A percentile compares a stretch with the other conserved stretches of the same genome.
phyloP scores from a whole-genome alignment of 441 rosid species.

The Corymbia calophylla region DNA sequence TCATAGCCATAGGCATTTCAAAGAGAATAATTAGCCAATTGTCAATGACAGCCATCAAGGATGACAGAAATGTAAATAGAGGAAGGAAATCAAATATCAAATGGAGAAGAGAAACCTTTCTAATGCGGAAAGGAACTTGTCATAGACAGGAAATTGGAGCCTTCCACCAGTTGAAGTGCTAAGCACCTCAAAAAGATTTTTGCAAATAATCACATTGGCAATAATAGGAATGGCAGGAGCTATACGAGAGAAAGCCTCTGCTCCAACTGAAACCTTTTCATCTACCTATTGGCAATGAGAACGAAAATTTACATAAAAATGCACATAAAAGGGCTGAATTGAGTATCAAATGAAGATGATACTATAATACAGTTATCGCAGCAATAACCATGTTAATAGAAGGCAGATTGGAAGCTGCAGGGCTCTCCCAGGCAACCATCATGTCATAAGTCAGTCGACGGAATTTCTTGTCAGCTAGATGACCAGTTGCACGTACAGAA shows the following conservation, averaged over 20 bases:
- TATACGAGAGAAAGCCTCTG: conserved; percentile 80
- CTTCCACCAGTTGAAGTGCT: conserved; percentile 48
- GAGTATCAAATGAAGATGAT: conserved; percentile 22
- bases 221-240: conserved; percentile 88
- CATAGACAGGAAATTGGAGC: conserved; percentile 69
- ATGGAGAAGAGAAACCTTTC: conserved; percentile 48
- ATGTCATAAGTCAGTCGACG: conserved; percentile 75
- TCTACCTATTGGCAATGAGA: conserved; percentile 33
- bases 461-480: conserved; percentile 67
- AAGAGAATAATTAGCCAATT: background rate
- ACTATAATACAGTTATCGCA: background rate
- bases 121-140: conserved; percentile 72
- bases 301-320: background rate
- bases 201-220: conserved; percentile 69
- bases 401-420: conserved; percentile 26
- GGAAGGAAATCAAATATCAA: background rate
- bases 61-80: background rate
- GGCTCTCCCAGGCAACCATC: conserved; percentile 97
- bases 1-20: background rate
- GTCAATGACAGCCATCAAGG: background rate
- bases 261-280: conserved; percentile 65
- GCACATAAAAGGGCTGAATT: conserved; percentile 3
- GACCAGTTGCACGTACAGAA: conserved; percentile 43
- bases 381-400: background rate
- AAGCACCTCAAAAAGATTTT: conserved; percentile 74